phyloP scores from a whole-genome alignment of 768 basidiomycete genomes.

The Leccinum barrowsii region DNA sequence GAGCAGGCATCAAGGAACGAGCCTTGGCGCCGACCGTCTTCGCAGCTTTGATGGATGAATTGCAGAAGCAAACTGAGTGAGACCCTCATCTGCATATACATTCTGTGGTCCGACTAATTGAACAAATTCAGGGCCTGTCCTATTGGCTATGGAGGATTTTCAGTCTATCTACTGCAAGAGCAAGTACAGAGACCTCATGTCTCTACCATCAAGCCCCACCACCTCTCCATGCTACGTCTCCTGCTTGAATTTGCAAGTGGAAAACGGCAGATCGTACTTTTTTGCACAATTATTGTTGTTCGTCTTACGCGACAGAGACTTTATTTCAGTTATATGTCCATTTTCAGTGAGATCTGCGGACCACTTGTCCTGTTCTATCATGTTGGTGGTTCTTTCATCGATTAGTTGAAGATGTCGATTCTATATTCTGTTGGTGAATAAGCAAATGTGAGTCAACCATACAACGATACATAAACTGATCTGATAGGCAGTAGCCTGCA shows the following conservation, averaged over 20 bases:
- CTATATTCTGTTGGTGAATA: no score
- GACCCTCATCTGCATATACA: constrained; percentile 15
- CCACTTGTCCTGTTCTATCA: no score
- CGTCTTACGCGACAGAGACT: no score
- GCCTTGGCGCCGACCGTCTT: constrained; percentile 53
- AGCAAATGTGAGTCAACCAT: no score
- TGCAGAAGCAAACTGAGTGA: constrained; percentile 64
- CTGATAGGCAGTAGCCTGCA: no score
- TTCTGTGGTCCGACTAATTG: background rate
- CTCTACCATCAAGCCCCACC: constrained; percentile 63
- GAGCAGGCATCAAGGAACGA: constrained; percentile 46
- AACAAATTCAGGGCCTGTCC: constrained; percentile 58
- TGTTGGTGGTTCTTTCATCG: no score
- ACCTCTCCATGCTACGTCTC: constrained; percentile 74
- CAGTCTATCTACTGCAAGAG: constrained; percentile 73
- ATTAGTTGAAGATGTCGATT: no score
- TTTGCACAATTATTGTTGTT: background rate
- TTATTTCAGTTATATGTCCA: no score
- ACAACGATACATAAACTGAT: no score
- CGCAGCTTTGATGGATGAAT: constrained; percentile 53
- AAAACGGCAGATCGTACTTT: constrained; percentile 58
- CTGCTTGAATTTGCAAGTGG: constrained; percentile 78
- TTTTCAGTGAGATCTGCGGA: no score
- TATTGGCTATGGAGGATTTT: constrained; percentile 85
- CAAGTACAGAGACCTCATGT: constrained; percentile 74